Evolutionary conservation across 306 rosid genomes (phyloP), one percentile per base, ranked within the genome.

Genomic region (Morella rubra): DNA sequence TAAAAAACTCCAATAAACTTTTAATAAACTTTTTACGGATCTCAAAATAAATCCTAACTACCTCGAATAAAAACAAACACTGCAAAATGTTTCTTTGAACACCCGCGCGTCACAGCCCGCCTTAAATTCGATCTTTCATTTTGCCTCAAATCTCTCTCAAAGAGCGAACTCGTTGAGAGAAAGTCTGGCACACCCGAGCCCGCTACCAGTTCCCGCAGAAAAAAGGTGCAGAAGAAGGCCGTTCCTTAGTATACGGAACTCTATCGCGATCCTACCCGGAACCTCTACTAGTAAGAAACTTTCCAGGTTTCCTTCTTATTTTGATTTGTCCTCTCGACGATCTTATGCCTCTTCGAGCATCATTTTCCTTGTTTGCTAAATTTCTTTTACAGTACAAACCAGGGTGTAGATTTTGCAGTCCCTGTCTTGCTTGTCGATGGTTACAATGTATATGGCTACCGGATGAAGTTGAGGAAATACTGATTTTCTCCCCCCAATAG

Each of bases 391-490:
- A 91, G 96, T 81, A 90, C 98, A 59, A 84, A 91, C 81, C 90
- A 81, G 87, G 97, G 93, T 42, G n/a, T 88, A 67, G 90, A 90
- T 62, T 71, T 51, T 49, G 95, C 92, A 0, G 87, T 85, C 62
- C 98, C 95, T 44, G 96, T 94, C 5, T 83, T 94, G 90, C 96
- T 94, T 74, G 98, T 90, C 4, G 96, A 94, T 84, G 97, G 98
- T 20, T 94, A 94, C 73, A 94, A 94, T 81, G 95, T 94, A 6
- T 94, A 97, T 76, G 98, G 98, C 62, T 90, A 90, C 72, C 91
- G 98, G 98, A 80, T 82, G 14, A 94, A 94, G 79, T 86, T 94
- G 80, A 94, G 91, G 91, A 91, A 94, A 76, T 87, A n/a, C n/a
- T n/a, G n/a, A n/a, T n/a, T n/a, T n/a, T n/a, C n/a, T n/a, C n/a